Base-by-base conservation (phyloP, 2,329 filamentous ascomycete genomes). In the Aspergillus sp. region DNA sequence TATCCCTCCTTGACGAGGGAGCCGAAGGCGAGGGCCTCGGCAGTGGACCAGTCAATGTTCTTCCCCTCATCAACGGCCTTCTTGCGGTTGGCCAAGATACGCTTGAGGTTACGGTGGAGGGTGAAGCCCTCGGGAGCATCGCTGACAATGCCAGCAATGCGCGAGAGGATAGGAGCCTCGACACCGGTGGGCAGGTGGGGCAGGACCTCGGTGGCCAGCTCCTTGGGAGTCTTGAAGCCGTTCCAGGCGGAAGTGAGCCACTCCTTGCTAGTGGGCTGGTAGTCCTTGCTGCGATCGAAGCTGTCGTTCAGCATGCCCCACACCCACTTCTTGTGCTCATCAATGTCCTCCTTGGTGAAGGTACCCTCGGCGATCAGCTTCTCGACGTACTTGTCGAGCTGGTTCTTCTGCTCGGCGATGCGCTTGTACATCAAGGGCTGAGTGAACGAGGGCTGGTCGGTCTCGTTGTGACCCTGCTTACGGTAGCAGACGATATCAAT, bases 391-490 rank as follows among this genome's bases (percentile, higher is more conserved):
- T 90, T 89, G 70, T 96, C 88, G 54, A 99, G 86, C 71, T 94
- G 89, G 43, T 88, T 85, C 59, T 88, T 83, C 73, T 97, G 91
- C 55, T 87, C 82, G 63, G 86, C 84, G 70, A 99, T 97, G 68
- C 89, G 89, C 86, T 97, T 97, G 85, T 99, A 99, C 94, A 99
- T 99, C 64, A 97, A 79, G 38, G 94, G 94, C 74, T 99, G 94
- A n/a, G 94, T 99, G 81, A 99, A 99, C 38, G 93, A 96, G 45
- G 94, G 94, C 81, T 99, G 94, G 71, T 99, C 94, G 10, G 94
- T 99, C 81, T 99, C 94, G 78, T 99, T 99, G 85, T 99, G 94
- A 58, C 94, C 94, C 74, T 97, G 87, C 80, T 97, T 99, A 70
- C 94, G 89, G 83, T 99, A 99, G 83, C 94, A 99, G 70, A 97